phyloP scores from a whole-genome alignment of 257 asterid species.

The Solanum megistacrolobum region DNA sequence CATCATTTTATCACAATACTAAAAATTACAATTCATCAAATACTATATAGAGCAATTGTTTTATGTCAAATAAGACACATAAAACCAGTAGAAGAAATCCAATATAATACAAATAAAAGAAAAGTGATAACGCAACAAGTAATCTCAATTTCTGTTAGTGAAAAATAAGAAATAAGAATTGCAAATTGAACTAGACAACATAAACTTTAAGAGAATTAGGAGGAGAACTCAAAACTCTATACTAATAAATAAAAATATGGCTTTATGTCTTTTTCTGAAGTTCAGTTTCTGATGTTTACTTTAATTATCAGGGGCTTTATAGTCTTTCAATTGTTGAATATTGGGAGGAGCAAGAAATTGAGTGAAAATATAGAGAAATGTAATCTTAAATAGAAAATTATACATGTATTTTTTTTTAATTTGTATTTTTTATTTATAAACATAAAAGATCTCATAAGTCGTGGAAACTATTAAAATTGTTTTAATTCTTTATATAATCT shows the following conservation, averaged over 20 bases:
- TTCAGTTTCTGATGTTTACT: not conserved
- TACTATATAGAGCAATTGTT: not conserved
- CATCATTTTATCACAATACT: not conserved
- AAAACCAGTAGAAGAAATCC: not conserved
- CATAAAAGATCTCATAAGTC: too few species aligned
- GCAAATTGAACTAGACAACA: not conserved
- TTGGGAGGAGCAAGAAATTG: too few species aligned
- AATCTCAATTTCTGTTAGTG: too few species aligned
- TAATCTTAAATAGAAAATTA: too few species aligned
- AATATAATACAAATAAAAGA: not conserved
- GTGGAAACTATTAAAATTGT: too few species aligned
- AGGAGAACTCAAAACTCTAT: not conserved
- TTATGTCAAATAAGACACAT: not conserved
- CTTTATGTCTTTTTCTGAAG: not conserved
- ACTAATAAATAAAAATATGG: not conserved
- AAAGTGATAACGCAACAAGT: not conserved
- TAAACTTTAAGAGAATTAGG: not conserved
- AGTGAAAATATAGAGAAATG: too few species aligned
- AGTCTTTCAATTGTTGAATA: too few species aligned
- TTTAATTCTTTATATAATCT: too few species aligned
- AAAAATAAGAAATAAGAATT: not conserved
- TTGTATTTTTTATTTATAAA: too few species aligned
- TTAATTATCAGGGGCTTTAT: too few species aligned
- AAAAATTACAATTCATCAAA: not conserved
- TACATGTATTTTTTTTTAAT: too few species aligned